These are phyloP conservation scores for Penicillium pulvis DNA, from an alignment of 495 filamentous ascomycete genomes.

Conservation along the genomic window DNA sequence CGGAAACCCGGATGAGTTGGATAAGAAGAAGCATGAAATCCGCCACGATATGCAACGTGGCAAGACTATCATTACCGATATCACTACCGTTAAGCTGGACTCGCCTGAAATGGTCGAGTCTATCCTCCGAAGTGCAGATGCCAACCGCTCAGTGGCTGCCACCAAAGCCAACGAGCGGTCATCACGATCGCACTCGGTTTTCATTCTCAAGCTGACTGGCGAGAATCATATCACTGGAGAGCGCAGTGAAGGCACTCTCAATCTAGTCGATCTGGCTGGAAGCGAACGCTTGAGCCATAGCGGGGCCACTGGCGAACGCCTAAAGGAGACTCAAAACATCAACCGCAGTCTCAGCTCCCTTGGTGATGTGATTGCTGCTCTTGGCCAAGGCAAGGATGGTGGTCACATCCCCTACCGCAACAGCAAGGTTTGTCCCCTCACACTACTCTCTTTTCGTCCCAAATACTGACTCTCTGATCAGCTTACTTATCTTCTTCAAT, in stretches of 20 bases:
- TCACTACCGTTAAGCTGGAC: conserved; percentile 77
- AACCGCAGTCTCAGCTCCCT: conserved; percentile 91
- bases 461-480: conserved; percentile 30
- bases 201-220: conserved; percentile 88
- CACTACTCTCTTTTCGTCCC: neutral
- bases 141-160: conserved; percentile 88
- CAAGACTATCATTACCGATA: conserved; percentile 83
- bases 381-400: conserved; percentile 83
- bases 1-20: conserved; percentile 70
- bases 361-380: conserved; percentile 89
- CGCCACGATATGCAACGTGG: conserved; percentile 78
- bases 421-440: conserved; percentile 69
- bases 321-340: conserved; percentile 96
- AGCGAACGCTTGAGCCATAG: conserved; percentile 88
- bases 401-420: conserved; percentile 93
- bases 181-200: conserved; percentile 92
- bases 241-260: conserved; percentile 88
- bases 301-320: conserved; percentile 76
- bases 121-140: conserved; percentile 75
- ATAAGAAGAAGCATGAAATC: conserved; percentile 90
- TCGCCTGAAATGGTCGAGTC: conserved; percentile 73
- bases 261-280: conserved; percentile 93
- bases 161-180: conserved; percentile 96
- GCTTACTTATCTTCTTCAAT: conserved; percentile 95
- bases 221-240: conserved; percentile 79